Base-by-base conservation (phyloP, 139 green algal genomes). In the Volvox reticuliferus region DNA sequence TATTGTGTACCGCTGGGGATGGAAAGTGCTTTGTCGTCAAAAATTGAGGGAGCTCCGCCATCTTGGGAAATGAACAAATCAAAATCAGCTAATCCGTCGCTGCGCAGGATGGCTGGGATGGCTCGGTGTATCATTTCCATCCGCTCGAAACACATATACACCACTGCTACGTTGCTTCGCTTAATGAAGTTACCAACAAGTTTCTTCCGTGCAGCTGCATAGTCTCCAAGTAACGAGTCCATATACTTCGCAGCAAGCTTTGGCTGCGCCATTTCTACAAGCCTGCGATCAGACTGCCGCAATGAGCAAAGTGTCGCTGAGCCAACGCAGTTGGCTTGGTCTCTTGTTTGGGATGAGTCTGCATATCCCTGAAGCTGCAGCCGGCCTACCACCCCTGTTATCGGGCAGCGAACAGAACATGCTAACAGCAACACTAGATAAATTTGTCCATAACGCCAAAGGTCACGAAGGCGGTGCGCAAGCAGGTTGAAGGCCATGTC, bases 11-110 rank as follows among this genome's bases (percentile, higher is more conserved):
- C 33, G 21, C 33, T 35, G 1, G 30, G 75, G 16, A 55, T 20
- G 21, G 28, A n/a, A 32, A 32, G 14, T 20, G 1, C 2, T 24
- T 61, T 35, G 26, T 35, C 50, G n/a, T 86, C 50, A 18, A 86
- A 28, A 12, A 71, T 44, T 17, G n/a, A 73, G 1, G 12, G 12
- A 0, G 32, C 22, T 1, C 79, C 79, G 50, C 79, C 79, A 28
- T 86, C 79, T 30, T 86, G 79, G 24, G 79, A 86, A n/a, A 86
- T 86, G 44, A 86, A 44, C 1, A 86, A 19, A 24, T 86, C 79
- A 0, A 86, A 50, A 9, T 44, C 79, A 24, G 20, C 14, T 1
- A 86, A 13, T 0, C 79, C 79, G 26, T 86, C 79, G 79, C 50
- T 86, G 24, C 22, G 44, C 9, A 86, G 28, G 26, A 86, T 19